Base-by-base conservation (phyloP, 2,329 filamentous ascomycete genomes). In the Fusarium compactum region DNA sequence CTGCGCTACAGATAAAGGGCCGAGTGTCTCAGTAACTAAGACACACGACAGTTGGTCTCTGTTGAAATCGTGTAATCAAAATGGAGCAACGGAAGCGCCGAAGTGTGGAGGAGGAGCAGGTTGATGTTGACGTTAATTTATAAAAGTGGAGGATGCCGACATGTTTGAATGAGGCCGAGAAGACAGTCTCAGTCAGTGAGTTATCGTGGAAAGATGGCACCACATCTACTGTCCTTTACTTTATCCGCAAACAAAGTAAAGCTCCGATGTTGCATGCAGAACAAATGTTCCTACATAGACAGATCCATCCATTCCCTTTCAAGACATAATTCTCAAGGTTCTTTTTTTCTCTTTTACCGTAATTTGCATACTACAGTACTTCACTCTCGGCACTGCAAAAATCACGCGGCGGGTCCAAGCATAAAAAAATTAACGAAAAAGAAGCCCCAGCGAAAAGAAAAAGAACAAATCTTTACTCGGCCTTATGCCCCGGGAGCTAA, bases 401-500 rank as follows among this genome's bases (percentile, higher is more conserved):
- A 38, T 38, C 34, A 38, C 34, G 50, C 38, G 48, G 65, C 46
- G 65, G 65, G 63, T 41, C 50, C 18, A 52, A 41, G 32, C 32
- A 41, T 52, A 27, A 51, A 40, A 27, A 41, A 40, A 45, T 11
- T 18, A 38, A 38, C 34, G 46, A 40, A 48, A 47, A 53, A 59
- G 65, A 67, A 68, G 61, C 64, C 14, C 32, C 22, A 59, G 29
- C 48, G 65, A 67, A 67, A 54, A 58, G 24, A 44, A 58, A 58
- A 64, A 68, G 65, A 68, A 68, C 59, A 41, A 58, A 32, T 45
- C 20, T 29, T 29, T 25, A 32, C 54, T 69, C 65, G 65, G 65
- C 65, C 53, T 68, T 68, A 65, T 68, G 32, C 34, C 56, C 25
- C 64, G 50, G 62, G 45, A 65, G 45, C 63, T 66, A 63, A 53